Evolutionary conservation across 1,284 basidiomycete species (phyloP), one percentile per base, ranked within the genome.

Genomic region (Microbotryum scabiosae): DNA sequence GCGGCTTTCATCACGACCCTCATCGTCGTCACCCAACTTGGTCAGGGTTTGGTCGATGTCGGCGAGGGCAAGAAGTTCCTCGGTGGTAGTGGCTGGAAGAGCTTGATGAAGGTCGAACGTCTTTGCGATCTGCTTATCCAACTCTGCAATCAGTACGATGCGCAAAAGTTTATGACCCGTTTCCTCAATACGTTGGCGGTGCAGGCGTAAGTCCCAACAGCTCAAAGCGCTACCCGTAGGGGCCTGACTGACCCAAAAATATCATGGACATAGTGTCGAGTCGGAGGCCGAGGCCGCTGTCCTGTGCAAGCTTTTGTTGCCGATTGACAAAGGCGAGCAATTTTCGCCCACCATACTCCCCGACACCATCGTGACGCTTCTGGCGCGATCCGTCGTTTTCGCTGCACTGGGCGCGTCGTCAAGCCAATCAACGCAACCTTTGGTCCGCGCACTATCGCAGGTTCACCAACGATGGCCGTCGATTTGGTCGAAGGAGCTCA

Each of bases 1-100:
- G 80, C 83, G 0, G 74, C 80, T 64, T 78, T 82, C 44, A 71
- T 85, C 4, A 82, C 80, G 36, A 82, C 85, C 0, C 66, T 82
- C 2, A 73, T 86, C 21, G 82, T 83, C 4, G 76, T 88, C 20
- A 49, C 51, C 1, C 61, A 67, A 48, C 54, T 69, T 1, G 63
- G 62, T 8, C 59, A 63, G 46, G 67, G 61, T 3, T 61, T 67
- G 32, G 25, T 69, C 8, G 46, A 43, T 7, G 65, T 66, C 7
- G n/a, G 26, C 10, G 59, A 56, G 43, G 65, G 63, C 12, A 64
- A 67, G 50, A 65, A 61, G 49, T 67, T 69, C 57, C 50, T 69
- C 10, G 67, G 65, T 3, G 63, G 60, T 14, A 57, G 48, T 18
- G 67, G 65, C 1, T 69, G 64, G 65, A 66, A 67, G 59, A 51